A percentile compares a stretch with the other conserved stretches of the same genome.
phyloP scores from a whole-genome alignment of 2,329 filamentous ascomycete genomes.

The Pestalotiopsis sp. region DNA sequence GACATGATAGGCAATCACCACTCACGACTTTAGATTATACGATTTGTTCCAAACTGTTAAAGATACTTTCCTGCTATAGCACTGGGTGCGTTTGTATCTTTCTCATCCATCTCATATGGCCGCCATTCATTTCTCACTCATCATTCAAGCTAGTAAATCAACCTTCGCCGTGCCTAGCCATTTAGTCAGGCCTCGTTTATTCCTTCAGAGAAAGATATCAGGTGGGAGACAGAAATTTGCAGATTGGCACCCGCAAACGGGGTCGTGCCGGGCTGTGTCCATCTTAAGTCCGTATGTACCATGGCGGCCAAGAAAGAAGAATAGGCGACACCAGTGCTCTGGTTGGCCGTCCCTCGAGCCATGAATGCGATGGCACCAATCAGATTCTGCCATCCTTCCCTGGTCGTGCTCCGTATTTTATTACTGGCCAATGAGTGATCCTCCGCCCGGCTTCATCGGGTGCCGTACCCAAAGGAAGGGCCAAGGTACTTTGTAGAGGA shows the following conservation, averaged over 20 bases:
- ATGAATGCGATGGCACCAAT: constrained; percentile 4
- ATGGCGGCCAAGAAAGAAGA: not conserved
- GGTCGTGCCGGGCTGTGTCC: not conserved
- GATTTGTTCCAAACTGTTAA: too few relatives aligned
- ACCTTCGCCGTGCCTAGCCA: too few relatives aligned
- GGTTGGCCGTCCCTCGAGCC: not conserved
- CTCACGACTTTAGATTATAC: too few relatives aligned
- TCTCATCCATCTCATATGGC: too few relatives aligned
- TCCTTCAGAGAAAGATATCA: too few relatives aligned
- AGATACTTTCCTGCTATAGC: too few relatives aligned
- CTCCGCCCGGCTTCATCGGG: not conserved
- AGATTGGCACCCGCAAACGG: not conserved
- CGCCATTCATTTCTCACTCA: too few relatives aligned
- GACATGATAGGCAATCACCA: not conserved
- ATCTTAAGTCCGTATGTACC: not conserved
- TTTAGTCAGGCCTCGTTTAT: too few relatives aligned
- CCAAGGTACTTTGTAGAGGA: not conserved
- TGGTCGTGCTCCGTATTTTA: not conserved
- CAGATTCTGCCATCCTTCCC: not conserved
- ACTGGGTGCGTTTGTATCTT: too few relatives aligned
- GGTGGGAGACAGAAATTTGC: not conserved
- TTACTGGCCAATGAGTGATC: not conserved
- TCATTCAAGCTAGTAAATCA: too few relatives aligned
- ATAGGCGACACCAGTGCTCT: not conserved
- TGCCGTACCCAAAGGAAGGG: not conserved